Evolutionary conservation across 2,329 filamentous ascomycete species (phyloP), one percentile per base, ranked within the genome.

Genomic region (Ceratocystis lukuohia): DNA sequence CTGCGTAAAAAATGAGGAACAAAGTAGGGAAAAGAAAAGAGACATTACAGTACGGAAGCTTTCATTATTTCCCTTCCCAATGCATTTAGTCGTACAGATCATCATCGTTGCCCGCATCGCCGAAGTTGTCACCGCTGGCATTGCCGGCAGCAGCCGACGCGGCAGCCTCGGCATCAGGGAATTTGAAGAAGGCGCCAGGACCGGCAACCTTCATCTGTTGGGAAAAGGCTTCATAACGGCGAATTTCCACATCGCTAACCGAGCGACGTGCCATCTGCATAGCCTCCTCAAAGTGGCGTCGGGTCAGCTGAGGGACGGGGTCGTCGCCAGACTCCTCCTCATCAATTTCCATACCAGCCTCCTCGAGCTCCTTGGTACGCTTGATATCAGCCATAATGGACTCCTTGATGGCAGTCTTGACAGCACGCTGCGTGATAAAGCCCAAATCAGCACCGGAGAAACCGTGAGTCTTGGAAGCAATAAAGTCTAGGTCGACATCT

Each of bases 361-460:
- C 92, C 79, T 96, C 93, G 67, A 89, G 91, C 73, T 88, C 88
- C 85, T 96, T 96, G 74, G 83, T 82, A 71, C 90, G 89, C 79
- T 96, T 89, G 72, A 99, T 97, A 69, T 97, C 93, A 61, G 83
- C 75, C 20, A 86, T 81, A 72, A 99, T 99, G 37, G 93, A 87
- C 80, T 99, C 88, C 84, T 99, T 99, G 81, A 99, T 99, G 72
- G 94, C 94, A 74, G 97, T 87, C 86, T 99, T 99, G 82, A 96
- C 94, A 65, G 94, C 94, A 76, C 94, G 91, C 81, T 99, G 94
- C 28, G 94, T 96, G 75, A 99, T 92, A 81, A 97, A 99, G 70
- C 94, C 94, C 76, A 99, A 84, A 88, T 99, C 94, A 74, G 94
- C 94, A 92, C 94, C 94, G 67, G 94, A 97, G 85, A 97, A 99